These are phyloP conservation scores for Aquilaria sinensis DNA, from an alignment of 345 rosid genomes.

Conservation along the genomic window DNA sequence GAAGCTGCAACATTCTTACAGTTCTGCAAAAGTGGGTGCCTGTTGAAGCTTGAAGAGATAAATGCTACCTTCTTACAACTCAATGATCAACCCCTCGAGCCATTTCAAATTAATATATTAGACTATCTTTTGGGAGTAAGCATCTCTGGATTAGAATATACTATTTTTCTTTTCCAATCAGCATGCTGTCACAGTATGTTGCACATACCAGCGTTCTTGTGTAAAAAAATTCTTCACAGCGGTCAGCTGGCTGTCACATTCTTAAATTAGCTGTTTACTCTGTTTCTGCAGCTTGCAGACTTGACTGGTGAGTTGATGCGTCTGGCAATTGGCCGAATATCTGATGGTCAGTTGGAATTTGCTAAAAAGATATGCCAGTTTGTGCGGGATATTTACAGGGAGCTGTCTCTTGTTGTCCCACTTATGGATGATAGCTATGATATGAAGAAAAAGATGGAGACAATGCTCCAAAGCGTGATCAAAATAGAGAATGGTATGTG, in stretches of 20 bases:
- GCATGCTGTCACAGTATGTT: constrained; percentile 10
- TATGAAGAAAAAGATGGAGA: constrained; percentile 90
- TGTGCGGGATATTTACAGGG: constrained; percentile 76
- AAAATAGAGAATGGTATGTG: constrained; percentile 85
- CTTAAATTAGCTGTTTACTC: constrained; percentile 4
- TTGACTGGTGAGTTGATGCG: constrained; percentile 98
- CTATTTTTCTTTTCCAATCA: neutral
- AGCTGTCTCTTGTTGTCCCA: constrained; percentile 71
- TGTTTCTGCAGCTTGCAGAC: constrained; percentile 67
- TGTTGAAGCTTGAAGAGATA: constrained; percentile 68
- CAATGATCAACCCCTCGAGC: constrained; percentile 61
- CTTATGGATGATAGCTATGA: constrained; percentile 74
- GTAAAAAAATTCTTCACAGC: neutral
- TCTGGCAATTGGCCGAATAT: constrained; percentile 85
- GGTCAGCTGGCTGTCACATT: neutral
- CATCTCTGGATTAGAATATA: neutral
- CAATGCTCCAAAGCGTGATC: constrained; percentile 86
- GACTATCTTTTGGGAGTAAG: constrained; percentile 92
- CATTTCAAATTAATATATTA: constrained; percentile 79
- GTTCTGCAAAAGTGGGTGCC: constrained; percentile 67
- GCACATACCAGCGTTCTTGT: neutral
- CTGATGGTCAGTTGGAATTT: constrained; percentile 81
- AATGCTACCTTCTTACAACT: constrained; percentile 58
- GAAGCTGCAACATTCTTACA: constrained; percentile 92
- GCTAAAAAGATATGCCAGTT: constrained; percentile 74